Evolutionary conservation across 2,329 filamentous ascomycete species (phyloP), one percentile per base, ranked within the genome.

Genomic region (Epicoccum nigrum): DNA sequence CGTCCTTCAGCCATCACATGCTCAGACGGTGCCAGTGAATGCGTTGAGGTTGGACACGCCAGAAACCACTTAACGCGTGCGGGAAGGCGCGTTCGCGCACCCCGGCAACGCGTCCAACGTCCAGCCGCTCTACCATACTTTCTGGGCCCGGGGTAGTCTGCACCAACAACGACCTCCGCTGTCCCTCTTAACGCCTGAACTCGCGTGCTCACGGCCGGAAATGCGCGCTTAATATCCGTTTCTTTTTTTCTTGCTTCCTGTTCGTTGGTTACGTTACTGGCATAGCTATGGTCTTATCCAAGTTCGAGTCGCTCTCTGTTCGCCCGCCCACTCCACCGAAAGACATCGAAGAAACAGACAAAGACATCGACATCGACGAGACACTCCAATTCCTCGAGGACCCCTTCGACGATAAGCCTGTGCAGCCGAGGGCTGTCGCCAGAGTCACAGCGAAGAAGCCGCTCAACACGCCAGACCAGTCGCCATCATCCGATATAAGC

Each of bases 301-400:
- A 67, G 45, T 74, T 82, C 62, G 73, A 78, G 50, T 71, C 72
- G 45, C 71, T 83, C 59, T 76, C 79, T 63, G 71, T 74, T 69
- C 79, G 80, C 63, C 82, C 81, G 55, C 82, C 81, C 15, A 84
- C 81, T 63, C 81, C 82, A 59, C 82, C 82, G 30, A 78, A 77
- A 72, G 79, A 77, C 58, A 50, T 73, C 51, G 53, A 73, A 23
- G 62, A 75, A 38, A 62, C 66, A 59, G 62, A 70, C 50, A 65
- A 72, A 39, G 57, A 55, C 47, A 59, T 62, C 54, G 67, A 75
- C 57, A 59, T 62, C 53, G 67, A 76, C 58, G 73, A 75, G 47
- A 74, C 72, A 38, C 63, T 77, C 19, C 63, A 73, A 13, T 79
- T 79, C 54, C 71, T 80, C 25, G 64, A 75, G 27, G 73, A 74